phyloP scores from a whole-genome alignment of 306 rosid species.

The Benincasa hispida region DNA sequence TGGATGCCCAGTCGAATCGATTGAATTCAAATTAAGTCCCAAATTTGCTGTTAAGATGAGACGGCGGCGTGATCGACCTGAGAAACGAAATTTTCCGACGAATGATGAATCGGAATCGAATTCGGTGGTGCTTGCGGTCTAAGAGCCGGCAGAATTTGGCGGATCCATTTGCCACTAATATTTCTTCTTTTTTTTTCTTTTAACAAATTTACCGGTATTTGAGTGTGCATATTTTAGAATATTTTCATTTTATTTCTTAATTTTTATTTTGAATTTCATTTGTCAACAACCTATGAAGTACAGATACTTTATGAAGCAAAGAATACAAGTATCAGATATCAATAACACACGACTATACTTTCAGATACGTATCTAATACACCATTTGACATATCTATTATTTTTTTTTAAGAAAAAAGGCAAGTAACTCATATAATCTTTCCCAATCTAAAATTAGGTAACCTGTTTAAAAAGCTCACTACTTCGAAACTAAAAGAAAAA shows the following conservation, averaged over 20 bases:
- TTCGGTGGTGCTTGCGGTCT: neutral
- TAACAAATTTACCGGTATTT: neutral
- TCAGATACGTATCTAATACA: no score
- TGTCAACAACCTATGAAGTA: no score
- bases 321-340: no score
- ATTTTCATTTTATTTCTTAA: neutral
- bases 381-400: no score
- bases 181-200: neutral
- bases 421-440: no score
- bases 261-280: no score
- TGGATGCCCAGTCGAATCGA: neutral
- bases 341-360: no score
- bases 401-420: no score
- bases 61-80: neutral
- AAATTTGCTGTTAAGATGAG: neutral
- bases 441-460: no score
- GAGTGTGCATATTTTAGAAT: neutral
- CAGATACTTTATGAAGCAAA: no score
- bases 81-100: neutral
- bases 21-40: neutral
- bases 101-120: neutral
- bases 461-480: no score
- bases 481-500: no score
- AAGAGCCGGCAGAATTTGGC: conserved; percentile 8
- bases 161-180: conserved; percentile 4